Evolutionary conservation across 139 green algal species (phyloP), one percentile per base, ranked within the genome.

Genomic region (Micromonas commoda): DNA sequence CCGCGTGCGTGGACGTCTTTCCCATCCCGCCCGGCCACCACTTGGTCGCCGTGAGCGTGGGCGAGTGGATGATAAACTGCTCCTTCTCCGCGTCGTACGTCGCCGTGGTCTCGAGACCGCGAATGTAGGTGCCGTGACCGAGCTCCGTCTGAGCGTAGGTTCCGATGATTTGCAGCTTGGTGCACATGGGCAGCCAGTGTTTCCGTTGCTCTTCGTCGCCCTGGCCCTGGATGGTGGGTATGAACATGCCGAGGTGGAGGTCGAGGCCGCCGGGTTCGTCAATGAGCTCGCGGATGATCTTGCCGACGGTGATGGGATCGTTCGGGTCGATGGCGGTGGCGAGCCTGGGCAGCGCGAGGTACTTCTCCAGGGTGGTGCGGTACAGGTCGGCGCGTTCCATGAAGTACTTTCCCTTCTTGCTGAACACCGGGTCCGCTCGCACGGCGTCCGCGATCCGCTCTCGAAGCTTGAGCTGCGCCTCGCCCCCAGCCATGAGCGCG

Each of bases 121-220:
- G 88, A 69, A 99, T 86, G 86, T 97, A 97, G 24, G 95, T 77
- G 72, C 82, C 78, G 53, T 86, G 82, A 26, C 80, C 78, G 13
- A 99, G 86, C 87, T 98, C 95, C 4, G 94, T 98, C 89, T 98
- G 95, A 2, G 93, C 93, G 66, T 97, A 97, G 37, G 68, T 75
- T 24, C 68, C 68, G 23, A 75, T 31, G 20, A 19, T 37, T 38
- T 79, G 54, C 38, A 79, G 39, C 20, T 68, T 51, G 3, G 61
- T 52, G 60, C 71, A 45, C 52, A 71, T 72, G 61, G 37, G 67
- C 23, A 38, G 19, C 6, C 64, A 64, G 63, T 64, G 67, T 20
- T 51, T 63, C 38, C 26, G 19, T 57, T 38, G 5, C n/a, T 66
- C 54, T 23, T 39, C 9, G 2, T 52, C 29, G 33, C 76, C 35